A percentile compares a stretch with the other conserved stretches of the same genome.
phyloP scores from a whole-genome alignment of 75 land plant genomes.

The Sequoia sempervirens region DNA sequence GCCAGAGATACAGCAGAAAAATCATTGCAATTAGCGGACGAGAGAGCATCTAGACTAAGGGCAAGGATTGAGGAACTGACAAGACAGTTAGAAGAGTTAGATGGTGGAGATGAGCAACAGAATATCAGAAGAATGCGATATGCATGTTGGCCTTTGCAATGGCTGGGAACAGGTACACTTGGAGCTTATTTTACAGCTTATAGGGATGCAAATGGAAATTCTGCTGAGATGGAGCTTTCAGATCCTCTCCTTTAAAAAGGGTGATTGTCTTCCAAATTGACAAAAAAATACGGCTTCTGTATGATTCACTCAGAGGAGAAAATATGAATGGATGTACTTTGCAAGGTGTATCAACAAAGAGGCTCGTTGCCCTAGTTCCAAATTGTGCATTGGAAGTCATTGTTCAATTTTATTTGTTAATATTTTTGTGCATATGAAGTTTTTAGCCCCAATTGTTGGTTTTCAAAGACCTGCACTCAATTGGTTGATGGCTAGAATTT shows the following conservation, averaged over 20 bases:
- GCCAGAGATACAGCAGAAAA: slow-evolving; percentile 92
- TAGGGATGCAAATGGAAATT: slow-evolving; percentile 21
- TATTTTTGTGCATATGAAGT: not conserved
- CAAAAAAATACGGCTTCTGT: not conserved
- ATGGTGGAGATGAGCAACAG: slow-evolving; percentile 34
- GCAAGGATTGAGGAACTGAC: slow-evolving; percentile 81
- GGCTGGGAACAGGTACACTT: slow-evolving; percentile 48
- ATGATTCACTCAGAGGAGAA: not conserved
- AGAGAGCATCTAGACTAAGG: slow-evolving; percentile 74
- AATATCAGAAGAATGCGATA: slow-evolving; percentile 27
- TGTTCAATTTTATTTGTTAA: not conserved
- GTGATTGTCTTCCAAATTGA: not conserved
- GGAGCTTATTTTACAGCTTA: slow-evolving; percentile 24
- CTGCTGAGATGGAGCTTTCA: slow-evolving; percentile 72
- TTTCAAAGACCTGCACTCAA: not conserved
- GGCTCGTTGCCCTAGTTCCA: not conserved
- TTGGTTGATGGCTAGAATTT: not conserved
- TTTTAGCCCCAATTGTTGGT: not conserved
- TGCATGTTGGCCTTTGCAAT: slow-evolving; percentile 75
- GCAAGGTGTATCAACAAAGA: not conserved
- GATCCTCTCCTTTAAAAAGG: slow-evolving; percentile 44
- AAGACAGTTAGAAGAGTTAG: slow-evolving; percentile 71
- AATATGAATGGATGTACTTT: not conserved
- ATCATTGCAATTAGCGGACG: slow-evolving; percentile 78
- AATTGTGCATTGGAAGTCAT: slow-evolving; percentile 1